Percentiles rank a stretch among this genome's conserved stretches.
phyloP scores from a whole-genome alignment of 2,329 filamentous ascomycete genomes.

The Saccharata proteae region DNA sequence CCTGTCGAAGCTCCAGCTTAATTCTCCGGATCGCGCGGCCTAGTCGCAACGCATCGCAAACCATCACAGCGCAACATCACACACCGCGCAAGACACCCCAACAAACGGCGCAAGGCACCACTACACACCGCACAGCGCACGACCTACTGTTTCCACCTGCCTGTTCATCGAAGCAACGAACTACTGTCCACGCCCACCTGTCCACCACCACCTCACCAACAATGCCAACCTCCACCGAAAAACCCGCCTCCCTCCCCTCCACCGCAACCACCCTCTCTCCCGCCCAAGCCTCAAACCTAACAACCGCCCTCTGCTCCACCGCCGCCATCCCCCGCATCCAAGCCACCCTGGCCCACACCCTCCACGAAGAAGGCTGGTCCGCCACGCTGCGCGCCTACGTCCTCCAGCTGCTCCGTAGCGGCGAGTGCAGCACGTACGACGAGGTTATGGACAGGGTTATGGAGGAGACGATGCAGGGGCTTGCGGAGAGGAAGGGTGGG shows the following conservation, averaged over 20 bases:
- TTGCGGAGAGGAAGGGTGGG: conserved; percentile 16
- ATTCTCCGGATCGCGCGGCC: too few species aligned
- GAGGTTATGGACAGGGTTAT: conserved; percentile 44
- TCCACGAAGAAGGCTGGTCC: conserved; percentile 48
- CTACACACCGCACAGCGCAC: too few species aligned
- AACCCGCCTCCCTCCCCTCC: conserved; percentile 15
- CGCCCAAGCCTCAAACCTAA: conserved; percentile 31
- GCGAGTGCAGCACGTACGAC: conserved; percentile 44
- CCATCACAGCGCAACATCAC: too few species aligned
- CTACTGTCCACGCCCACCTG: too few species aligned
- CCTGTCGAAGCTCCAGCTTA: too few species aligned
- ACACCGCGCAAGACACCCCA: too few species aligned
- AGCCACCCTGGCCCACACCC: conserved; percentile 38
- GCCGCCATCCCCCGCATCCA: conserved; percentile 45
- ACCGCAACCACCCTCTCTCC: conserved; percentile 28
- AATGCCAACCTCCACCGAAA: conserved; percentile 11
- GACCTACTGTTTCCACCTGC: too few species aligned
- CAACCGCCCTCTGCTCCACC: conserved; percentile 32
- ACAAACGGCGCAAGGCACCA: too few species aligned
- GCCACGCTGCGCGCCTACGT: conserved; percentile 43
- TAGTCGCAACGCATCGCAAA: too few species aligned
- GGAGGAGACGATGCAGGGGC: conserved; percentile 29
- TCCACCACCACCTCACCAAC: too few species aligned
- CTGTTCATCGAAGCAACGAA: too few species aligned
- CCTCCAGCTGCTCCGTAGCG: conserved; percentile 43